Evolutionary conservation across 169 alveolate species (phyloP).

Genomic region (Eimeria necatrix): DNA sequence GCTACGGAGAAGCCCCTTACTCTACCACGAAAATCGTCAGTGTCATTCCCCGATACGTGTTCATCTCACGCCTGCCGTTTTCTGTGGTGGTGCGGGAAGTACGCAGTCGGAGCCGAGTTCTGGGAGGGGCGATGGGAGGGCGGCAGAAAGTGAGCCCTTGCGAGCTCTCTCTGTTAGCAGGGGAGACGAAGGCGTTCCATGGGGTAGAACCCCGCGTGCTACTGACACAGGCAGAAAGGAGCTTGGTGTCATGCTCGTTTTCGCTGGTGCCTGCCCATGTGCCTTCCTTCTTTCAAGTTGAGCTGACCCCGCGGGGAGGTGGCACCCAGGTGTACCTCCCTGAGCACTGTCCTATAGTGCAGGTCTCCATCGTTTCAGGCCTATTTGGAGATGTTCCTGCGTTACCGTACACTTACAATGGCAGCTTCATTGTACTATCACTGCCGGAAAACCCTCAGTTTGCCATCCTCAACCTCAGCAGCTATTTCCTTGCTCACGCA

Average conservation of each 20-base stretch:
- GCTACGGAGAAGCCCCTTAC: conserved; percentile 89
- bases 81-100: conserved; percentile 84
- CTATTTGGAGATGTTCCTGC: conserved; percentile 88
- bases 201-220: conserved; percentile 67
- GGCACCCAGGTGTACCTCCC: conserved; percentile 35
- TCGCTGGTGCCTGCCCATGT: conserved; percentile 87
- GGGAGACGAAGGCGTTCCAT: conserved; percentile 79
- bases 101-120: conserved; percentile 46
- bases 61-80: conserved; percentile 88
- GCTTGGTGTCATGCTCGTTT: conserved; percentile 81
- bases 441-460: conserved; percentile 88
- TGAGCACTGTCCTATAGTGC: conserved; percentile 83
- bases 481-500: conserved; percentile 86
- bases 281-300: conserved; percentile 87
- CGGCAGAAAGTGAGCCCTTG: conserved; percentile 57
- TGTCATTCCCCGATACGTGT: conserved; percentile 88
- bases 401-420: conserved; percentile 90
- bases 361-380: conserved; percentile 89
- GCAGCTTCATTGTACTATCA: conserved; percentile 88
- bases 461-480: conserved; percentile 88
- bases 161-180: conserved; percentile 64
- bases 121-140: conserved; percentile 66
- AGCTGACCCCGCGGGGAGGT: conserved; percentile 64
- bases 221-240: conserved; percentile 1
- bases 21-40: conserved; percentile 88